Percentiles rank a stretch among this genome's conserved stretches.
Evolutionary conservation across 2,329 filamentous ascomycete species (phyloP).

Genomic region (Passalora sequoiae): DNA sequence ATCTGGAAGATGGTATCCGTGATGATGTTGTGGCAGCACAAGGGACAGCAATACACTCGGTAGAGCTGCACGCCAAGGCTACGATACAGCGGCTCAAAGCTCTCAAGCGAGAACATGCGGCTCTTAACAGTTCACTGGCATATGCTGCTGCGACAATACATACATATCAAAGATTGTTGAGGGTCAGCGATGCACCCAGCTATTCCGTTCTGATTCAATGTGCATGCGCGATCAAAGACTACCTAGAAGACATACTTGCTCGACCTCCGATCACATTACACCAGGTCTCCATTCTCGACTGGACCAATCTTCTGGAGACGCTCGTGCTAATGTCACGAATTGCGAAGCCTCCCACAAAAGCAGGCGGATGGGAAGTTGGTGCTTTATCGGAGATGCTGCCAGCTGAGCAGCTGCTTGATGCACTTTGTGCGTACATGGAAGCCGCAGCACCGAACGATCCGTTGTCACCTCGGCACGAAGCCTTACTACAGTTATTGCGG

Average conservation of each 20-base stretch:
- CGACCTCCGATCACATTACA: slow-evolving; percentile 22
- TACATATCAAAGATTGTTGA: slow-evolving; percentile 19
- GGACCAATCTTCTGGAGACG: slow-evolving; percentile 24
- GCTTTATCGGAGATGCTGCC: slow-evolving; percentile 26
- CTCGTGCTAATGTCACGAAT: slow-evolving; percentile 23
- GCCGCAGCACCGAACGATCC: slow-evolving; percentile 19
- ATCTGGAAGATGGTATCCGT: slow-evolving; percentile 20
- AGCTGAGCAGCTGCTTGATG: slow-evolving; percentile 19
- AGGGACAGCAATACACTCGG: slow-evolving; percentile 9
- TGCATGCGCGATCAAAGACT: slow-evolving; percentile 27
- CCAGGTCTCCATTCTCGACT: slow-evolving; percentile 24
- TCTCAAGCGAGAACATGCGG: slow-evolving; percentile 23
- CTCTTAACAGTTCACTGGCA: slow-evolving; percentile 15
- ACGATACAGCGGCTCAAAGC: slow-evolving; percentile 21
- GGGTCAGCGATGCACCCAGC: slow-evolving; percentile 16
- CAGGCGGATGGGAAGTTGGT: slow-evolving; percentile 24
- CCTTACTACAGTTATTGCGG: slow-evolving; percentile 14
- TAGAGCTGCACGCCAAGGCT: slow-evolving; percentile 19
- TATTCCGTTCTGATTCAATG: slow-evolving; percentile 23
- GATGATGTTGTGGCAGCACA: slow-evolving; percentile 8
- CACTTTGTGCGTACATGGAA: slow-evolving; percentile 19
- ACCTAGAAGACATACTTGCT: slow-evolving; percentile 25
- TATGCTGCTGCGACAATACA: slow-evolving; percentile 22
- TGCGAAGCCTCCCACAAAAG: slow-evolving; percentile 11
- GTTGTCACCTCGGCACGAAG: slow-evolving; percentile 19